A percentile compares a stretch with the other conserved stretches of the same genome.
Evolutionary conservation across 140 eudicot genomes (phyloP).

Genomic region (Erigeron philadelphicus): DNA sequence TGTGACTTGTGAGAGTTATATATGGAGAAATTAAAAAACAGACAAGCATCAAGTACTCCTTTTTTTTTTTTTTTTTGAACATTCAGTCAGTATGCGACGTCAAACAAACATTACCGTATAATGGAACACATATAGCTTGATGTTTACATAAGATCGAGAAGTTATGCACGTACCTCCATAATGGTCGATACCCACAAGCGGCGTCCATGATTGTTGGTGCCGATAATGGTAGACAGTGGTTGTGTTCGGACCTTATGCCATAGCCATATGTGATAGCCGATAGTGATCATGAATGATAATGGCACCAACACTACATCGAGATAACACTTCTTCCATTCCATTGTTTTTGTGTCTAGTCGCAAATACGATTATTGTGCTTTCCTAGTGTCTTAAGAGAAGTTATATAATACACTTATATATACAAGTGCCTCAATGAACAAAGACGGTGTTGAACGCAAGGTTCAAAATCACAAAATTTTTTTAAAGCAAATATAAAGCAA

Average conservation of each 20-base stretch:
- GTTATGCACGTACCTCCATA: slow-evolving; percentile 50
- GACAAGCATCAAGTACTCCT: too few relatives aligned
- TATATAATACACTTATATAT: background rate
- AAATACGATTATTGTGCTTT: slow-evolving; percentile 3
- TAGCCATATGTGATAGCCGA: slow-evolving; percentile 65
- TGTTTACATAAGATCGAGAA: background rate
- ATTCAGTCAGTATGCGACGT: too few relatives aligned
- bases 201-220: slow-evolving; percentile 65
- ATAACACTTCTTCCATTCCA: slow-evolving; percentile 89
- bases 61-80: too few relatives aligned
- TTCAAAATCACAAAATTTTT: slow-evolving; percentile 29
- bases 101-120: too few relatives aligned
- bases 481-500: slow-evolving; percentile 25
- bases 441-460: slow-evolving; percentile 39
- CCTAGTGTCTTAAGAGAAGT: slow-evolving; percentile 11
- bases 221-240: slow-evolving; percentile 70
- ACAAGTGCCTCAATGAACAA: slow-evolving; percentile 25
- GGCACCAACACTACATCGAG: slow-evolving; percentile 74
- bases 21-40: too few relatives aligned
- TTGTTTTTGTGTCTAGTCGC: slow-evolving; percentile 17
- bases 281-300: slow-evolving; percentile 41
- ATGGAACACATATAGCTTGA: background rate
- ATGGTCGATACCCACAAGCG: slow-evolving; percentile 76
- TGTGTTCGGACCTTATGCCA: slow-evolving; percentile 66
- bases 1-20: too few relatives aligned